A percentile compares a stretch with the other conserved stretches of the same genome.
Evolutionary conservation across 1,139 yeast genomes (phyloP).

Genomic region (Petasospora fabianii): DNA sequence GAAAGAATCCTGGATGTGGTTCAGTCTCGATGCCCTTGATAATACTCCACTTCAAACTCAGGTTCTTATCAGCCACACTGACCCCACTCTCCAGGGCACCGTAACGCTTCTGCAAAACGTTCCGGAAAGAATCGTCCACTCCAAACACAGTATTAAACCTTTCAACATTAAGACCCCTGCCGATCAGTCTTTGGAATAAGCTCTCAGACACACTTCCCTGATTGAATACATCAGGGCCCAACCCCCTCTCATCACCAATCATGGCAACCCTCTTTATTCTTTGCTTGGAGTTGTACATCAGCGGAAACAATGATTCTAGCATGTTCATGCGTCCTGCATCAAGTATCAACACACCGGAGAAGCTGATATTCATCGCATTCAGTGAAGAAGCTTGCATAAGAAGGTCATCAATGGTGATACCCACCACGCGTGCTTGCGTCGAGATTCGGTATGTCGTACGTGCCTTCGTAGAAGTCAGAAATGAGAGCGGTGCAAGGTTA

Average conservation of each 20-base stretch:
- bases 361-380: conserved; percentile 20
- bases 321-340: conserved; percentile 36
- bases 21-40: conserved; percentile 29
- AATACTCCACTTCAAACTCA: background rate
- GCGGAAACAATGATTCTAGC: conserved; percentile 29
- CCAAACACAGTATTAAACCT: background rate
- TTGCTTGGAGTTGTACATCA: conserved; percentile 1
- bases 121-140: background rate
- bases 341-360: conserved; percentile 31
- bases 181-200: conserved; percentile 8
- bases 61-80: too few species aligned
- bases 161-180: background rate
- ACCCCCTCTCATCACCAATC: conserved; percentile 32
- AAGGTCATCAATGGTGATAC: conserved; percentile 31
- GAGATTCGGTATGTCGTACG: conserved; percentile 19
- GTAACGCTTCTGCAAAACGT: conserved; percentile 4
- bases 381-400: conserved; percentile 12
- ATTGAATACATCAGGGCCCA: conserved; percentile 10
- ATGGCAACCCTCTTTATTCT: conserved; percentile 29
- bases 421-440: conserved; percentile 32
- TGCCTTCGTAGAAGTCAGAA: conserved; percentile 23
- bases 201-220: conserved; percentile 1
- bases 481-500: conserved; percentile 33
- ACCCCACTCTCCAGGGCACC: too few species aligned
- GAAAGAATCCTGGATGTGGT: conserved; percentile 29